Evolutionary conservation across 352 stramenopile genomes (phyloP).

Genomic region (Phytophthora sp.): DNA sequence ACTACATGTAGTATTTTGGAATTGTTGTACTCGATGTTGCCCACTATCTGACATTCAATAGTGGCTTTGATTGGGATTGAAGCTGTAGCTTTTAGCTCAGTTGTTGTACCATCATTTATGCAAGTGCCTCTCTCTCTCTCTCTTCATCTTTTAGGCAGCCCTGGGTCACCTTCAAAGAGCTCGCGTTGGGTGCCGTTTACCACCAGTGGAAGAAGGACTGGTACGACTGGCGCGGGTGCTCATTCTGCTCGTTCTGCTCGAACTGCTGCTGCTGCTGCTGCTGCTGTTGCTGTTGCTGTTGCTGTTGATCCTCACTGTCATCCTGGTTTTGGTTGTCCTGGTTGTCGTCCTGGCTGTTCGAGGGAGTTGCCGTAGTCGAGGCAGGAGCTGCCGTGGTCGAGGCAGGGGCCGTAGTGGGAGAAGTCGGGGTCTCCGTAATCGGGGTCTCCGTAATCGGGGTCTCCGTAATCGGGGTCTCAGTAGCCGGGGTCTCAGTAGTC

Average conservation of each 20-base stretch:
- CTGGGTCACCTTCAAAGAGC: background rate
- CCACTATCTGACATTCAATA: slow-evolving; percentile 5
- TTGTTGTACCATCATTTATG: slow-evolving; percentile 13
- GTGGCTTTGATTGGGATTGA: slow-evolving; percentile 27
- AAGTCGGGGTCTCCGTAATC: background rate
- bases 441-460: background rate
- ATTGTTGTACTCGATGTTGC: too few relatives aligned
- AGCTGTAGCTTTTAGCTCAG: slow-evolving; percentile 5
- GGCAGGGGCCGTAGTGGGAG: background rate
- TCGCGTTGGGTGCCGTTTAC: slow-evolving; percentile 4
- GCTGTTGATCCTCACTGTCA: slow-evolving; percentile 1
- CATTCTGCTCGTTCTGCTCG: slow-evolving; percentile 5
- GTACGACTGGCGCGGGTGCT: slow-evolving; percentile 12
- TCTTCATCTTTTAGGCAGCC: background rate
- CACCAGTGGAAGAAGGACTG: slow-evolving; percentile 26
- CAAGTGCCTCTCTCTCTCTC: slow-evolving; percentile 20
- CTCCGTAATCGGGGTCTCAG: background rate
- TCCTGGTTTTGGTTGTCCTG: background rate
- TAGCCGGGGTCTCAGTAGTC: background rate
- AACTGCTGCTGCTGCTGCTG: slow-evolving; percentile 14
- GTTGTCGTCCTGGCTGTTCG: slow-evolving; percentile 3
- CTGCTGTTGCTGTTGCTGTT: slow-evolving; percentile 4
- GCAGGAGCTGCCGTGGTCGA: background rate
- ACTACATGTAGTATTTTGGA: too few relatives aligned
- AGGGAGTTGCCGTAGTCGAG: slow-evolving; percentile 15